Evolutionary conservation across 345 rosid genomes (phyloP).

Genomic region (Citrus reticulata): DNA sequence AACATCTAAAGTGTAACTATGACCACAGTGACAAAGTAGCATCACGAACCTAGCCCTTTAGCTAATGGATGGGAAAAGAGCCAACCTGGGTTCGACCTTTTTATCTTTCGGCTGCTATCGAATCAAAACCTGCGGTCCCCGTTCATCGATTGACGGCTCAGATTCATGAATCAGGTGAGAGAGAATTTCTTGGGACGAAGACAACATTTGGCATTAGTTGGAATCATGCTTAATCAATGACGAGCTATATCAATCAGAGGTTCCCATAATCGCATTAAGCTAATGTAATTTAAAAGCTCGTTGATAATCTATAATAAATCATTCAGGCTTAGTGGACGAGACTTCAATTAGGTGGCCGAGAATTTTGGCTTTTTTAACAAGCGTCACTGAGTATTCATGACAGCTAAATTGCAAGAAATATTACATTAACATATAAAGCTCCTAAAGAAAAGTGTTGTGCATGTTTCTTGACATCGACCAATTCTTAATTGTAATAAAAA

Average conservation of each 20-base stretch:
- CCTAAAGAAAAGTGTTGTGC: neutral
- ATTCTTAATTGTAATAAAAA: neutral
- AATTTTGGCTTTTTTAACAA: slow-evolving; percentile 25
- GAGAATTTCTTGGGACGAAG: neutral
- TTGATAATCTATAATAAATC: neutral
- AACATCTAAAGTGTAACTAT: neutral
- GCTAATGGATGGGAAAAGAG: neutral
- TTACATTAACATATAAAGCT: neutral
- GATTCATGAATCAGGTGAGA: slow-evolving; percentile 2
- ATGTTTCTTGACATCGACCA: neutral
- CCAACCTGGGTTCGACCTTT: slow-evolving; percentile 3
- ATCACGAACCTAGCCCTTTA: neutral
- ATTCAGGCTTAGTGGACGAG: slow-evolving; percentile 19
- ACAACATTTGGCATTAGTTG: neutral
- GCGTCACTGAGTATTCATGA: neutral
- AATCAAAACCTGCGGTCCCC: slow-evolving; percentile 13
- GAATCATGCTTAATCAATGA: slow-evolving; percentile 8
- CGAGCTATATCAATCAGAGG: slow-evolving; percentile 1
- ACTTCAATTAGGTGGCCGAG: slow-evolving; percentile 19
- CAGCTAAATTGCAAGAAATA: neutral
- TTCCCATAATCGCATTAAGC: slow-evolving; percentile 8
- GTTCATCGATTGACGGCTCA: neutral
- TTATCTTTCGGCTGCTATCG: slow-evolving; percentile 15
- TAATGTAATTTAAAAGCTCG: neutral
- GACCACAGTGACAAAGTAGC: neutral